Evolutionary conservation across 2,329 filamentous ascomycete species (phyloP), one percentile per base, ranked within the genome.

Genomic region (Fusarium bulbicola): DNA sequence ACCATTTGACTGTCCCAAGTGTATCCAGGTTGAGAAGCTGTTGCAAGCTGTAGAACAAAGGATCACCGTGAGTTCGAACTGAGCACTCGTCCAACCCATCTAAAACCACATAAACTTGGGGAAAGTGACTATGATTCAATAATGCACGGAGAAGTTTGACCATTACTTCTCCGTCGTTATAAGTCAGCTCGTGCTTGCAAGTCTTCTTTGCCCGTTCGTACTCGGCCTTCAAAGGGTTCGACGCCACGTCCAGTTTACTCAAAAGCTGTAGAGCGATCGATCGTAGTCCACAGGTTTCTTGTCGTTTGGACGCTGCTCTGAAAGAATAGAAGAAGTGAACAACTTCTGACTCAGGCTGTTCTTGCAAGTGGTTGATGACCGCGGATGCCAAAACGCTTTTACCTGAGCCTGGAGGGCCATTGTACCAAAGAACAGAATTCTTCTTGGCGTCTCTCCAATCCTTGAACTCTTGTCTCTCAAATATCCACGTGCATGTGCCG

Each of bases 231-330:
- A 54, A 14, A 4, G 20, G 34, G 14, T 54, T 37, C 6, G 50
- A n/a, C 2, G 20, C 15, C 20, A 14, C 20, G 9, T 54, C 36
- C 0, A 54, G 20, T 7, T 40, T n/a, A 13, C 36, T 12, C 24
- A 54, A 30, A n/a, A 40, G 50, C 26, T 54, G 50, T 0, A 54
- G 24, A 20, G 34, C 26, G 7, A 54, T 39, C 3, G 36, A 40
- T 13, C 50, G 36, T n/a, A 54, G 5, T 3, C 50, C 50, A 2
- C 36, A 54, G 2, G 6, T 28, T 4, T 54, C 50, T 10, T 28
- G 24, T 6, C 32, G 11, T 4, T n/a, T 54, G 2, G 50, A 54
- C 0, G 50, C 34, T 4, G 34, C 3, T 3, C 24, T 39, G 15
- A 54, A 54, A 0, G 50, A 40, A 18, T 39, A 54, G 34, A 54